These are phyloP conservation scores for Lolium perenne DNA, from an alignment of 176 grass and related monocot species.

Conservation along the genomic window DNA sequence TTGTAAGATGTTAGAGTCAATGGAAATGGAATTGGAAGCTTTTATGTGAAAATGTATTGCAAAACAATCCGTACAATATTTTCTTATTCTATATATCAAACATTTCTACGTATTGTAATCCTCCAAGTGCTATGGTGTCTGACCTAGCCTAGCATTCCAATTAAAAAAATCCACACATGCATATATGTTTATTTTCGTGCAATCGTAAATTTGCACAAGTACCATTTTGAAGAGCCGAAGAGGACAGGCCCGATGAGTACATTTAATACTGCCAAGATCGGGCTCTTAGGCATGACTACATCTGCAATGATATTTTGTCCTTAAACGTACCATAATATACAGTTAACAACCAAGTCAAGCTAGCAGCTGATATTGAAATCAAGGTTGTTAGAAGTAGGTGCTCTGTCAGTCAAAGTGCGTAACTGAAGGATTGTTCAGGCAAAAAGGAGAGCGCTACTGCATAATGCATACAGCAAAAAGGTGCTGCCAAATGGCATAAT, in stretches of 20 bases:
- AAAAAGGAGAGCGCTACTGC: background rate
- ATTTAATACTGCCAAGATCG: background rate
- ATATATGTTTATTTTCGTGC: background rate
- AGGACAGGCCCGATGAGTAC: background rate
- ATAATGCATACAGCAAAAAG: background rate
- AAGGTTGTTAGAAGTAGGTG: conserved; percentile 42
- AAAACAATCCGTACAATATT: background rate
- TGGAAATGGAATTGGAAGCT: background rate
- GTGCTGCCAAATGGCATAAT: background rate
- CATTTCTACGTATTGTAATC: background rate
- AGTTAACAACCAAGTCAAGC: conserved; percentile 24
- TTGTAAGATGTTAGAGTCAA: background rate
- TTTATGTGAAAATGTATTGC: background rate
- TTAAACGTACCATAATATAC: background rate
- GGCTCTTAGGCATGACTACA: background rate
- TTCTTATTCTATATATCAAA: background rate
- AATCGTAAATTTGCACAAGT: background rate
- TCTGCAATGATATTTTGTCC: background rate
- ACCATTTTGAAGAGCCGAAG: background rate
- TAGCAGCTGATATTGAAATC: background rate
- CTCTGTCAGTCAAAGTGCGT: conserved; percentile 10
- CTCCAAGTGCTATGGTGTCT: background rate
- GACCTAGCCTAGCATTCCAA: background rate
- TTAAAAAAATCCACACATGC: background rate
- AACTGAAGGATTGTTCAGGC: background rate